A percentile compares a stretch with the other conserved stretches of the same genome.
Evolutionary conservation across 1,139 yeast genomes (phyloP).

Genomic region (Yamadazyma oceani): DNA sequence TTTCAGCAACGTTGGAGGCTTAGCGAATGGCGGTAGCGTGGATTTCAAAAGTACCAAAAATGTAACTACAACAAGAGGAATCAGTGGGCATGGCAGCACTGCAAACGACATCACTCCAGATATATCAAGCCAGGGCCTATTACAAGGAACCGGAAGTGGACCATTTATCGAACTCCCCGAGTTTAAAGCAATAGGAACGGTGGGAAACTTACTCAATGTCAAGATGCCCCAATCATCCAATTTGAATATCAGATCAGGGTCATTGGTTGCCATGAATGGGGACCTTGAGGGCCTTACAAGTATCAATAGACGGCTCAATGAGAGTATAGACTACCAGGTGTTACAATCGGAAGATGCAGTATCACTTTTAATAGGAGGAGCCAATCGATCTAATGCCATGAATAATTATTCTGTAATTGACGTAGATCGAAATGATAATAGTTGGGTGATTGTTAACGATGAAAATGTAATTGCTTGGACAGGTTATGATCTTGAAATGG

Average conservation of each 20-base stretch:
- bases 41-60: too few species aligned
- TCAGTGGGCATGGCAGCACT: not conserved
- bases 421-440: conserved; percentile 15
- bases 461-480: conserved; percentile 46
- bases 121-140: conserved; percentile 16
- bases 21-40: too few species aligned
- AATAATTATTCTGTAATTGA: conserved; percentile 29
- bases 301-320: conserved; percentile 17
- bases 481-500: conserved; percentile 34
- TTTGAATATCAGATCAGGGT: conserved; percentile 31
- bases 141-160: conserved; percentile 36
- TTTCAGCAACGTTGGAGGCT: too few species aligned
- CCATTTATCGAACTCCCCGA: conserved; percentile 42
- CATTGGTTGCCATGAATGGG: conserved; percentile 38
- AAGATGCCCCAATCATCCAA: conserved; percentile 35
- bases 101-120: conserved; percentile 10
- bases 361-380: conserved; percentile 33
- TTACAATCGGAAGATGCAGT: conserved; percentile 24
- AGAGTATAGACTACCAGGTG: conserved; percentile 25
- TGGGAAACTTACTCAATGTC: conserved; percentile 32
- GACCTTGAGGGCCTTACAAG: conserved; percentile 21
- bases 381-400: conserved; percentile 12
- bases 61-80: too few species aligned
- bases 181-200: conserved; percentile 33
- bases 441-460: conserved; percentile 39